Conservation (phyloP, 257 asterid species). For the Anisodus acutangulus region DNA sequence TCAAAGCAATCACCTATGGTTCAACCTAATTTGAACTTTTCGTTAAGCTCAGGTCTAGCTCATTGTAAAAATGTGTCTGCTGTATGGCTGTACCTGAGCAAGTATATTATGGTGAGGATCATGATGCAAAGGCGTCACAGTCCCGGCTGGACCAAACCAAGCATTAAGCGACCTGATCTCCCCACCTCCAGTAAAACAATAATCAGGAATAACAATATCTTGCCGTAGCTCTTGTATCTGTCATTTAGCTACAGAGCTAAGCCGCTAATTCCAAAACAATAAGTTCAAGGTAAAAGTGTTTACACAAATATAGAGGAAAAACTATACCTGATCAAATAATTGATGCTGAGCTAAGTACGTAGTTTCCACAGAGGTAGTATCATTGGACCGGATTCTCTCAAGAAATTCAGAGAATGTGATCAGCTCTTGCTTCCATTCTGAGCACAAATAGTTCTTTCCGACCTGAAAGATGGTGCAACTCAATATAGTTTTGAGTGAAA, state of each 20-base stretch:
- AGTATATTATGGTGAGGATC: constrained; percentile 98
- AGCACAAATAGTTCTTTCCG: constrained; percentile 63
- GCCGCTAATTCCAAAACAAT: constrained; percentile 20
- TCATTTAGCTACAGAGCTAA: constrained; percentile 33
- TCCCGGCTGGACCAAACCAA: constrained; percentile 97
- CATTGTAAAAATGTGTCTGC: neutral
- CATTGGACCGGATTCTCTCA: constrained; percentile 66
- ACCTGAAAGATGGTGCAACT: constrained; percentile 46
- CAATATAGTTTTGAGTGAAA: neutral
- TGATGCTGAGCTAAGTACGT: constrained; percentile 94
- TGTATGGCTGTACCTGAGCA: constrained; percentile 69
- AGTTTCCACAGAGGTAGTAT: constrained; percentile 47
- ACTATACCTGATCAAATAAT: constrained; percentile 86
- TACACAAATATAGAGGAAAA: constrained; percentile 12
- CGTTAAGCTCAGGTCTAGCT: neutral
- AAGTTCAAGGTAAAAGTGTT: neutral
- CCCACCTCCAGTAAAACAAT: constrained; percentile 91
- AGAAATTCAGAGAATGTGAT: constrained; percentile 91
- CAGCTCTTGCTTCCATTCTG: constrained; percentile 78
- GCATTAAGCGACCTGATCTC: constrained; percentile 91
- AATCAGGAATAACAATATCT: constrained; percentile 91
- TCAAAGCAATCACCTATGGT: neutral
- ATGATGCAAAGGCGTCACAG: constrained; percentile 96
- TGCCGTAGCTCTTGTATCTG: constrained; percentile 87
- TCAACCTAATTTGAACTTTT: neutral